Percentiles rank a stretch among this genome's conserved stretches.
Conservation (phyloP, 2,329 filamentous ascomycete genomes). For the Botrytis hyacinthi region DNA sequence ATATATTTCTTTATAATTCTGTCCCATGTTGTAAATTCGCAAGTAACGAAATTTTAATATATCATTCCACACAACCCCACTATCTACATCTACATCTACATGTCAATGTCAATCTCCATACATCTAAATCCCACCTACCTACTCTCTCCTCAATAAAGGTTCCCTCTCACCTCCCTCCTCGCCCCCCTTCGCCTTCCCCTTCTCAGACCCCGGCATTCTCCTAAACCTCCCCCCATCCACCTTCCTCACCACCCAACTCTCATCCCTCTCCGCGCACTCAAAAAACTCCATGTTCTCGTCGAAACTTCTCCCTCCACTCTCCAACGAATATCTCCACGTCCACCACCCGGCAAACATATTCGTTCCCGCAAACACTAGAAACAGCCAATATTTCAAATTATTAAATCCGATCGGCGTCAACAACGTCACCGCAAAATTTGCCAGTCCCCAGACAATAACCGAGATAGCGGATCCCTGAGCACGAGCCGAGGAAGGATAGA, state of each 20-base stretch:
- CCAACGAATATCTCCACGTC: constrained; percentile 54
- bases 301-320: constrained; percentile 55
- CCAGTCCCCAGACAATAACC: constrained; percentile 62
- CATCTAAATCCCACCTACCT: neutral
- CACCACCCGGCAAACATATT: constrained; percentile 50
- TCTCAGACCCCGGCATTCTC: constrained; percentile 29
- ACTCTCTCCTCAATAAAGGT: constrained; percentile 26
- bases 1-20: neutral
- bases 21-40: neutral
- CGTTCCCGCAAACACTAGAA: constrained; percentile 55
- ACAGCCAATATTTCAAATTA: constrained; percentile 56
- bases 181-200: constrained; percentile 10
- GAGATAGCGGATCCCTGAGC: constrained; percentile 66
- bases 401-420: constrained; percentile 63
- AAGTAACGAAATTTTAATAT: neutral
- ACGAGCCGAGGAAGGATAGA: constrained; percentile 60
- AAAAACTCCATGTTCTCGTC: constrained; percentile 52
- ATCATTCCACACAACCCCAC: neutral
- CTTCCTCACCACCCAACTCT: constrained; percentile 53
- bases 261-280: constrained; percentile 47
- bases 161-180: constrained; percentile 19
- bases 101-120: neutral
- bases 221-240: constrained; percentile 51
- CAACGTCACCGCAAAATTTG: constrained; percentile 45
- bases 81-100: neutral